Conservation (phyloP, 192 early-diverging fungal species). For the Coemansia sp. region DNA sequence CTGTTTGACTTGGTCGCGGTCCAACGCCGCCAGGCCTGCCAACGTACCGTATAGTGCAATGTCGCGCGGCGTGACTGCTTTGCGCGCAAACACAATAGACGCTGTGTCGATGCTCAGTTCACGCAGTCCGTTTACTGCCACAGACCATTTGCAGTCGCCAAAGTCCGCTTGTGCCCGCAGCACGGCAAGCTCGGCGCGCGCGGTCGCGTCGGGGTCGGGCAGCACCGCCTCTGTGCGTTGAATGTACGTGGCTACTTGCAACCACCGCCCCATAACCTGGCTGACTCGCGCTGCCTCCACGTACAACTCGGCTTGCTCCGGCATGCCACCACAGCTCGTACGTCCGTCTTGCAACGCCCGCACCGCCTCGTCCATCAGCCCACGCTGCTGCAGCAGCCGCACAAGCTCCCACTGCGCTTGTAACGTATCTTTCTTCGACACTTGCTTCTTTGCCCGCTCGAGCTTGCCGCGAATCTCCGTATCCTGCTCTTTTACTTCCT, state of each 20-base stretch:
- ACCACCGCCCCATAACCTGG: conserved; percentile 27
- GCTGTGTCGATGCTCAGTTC: conserved; percentile 11
- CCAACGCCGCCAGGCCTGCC: conserved; percentile 28
- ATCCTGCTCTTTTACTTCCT: conserved; percentile 10
- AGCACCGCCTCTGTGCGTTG: conserved; percentile 23
- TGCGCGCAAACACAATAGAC: conserved; percentile 9
- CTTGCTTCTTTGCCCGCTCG: conserved; percentile 16
- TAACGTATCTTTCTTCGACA: conserved; percentile 23
- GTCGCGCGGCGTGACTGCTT: conserved; percentile 22
- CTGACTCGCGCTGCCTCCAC: conserved; percentile 20
- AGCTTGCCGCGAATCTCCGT: conserved; percentile 16
- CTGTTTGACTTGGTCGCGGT: conserved; percentile 27
- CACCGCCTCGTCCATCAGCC: conserved; percentile 23
- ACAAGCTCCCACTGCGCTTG: conserved; percentile 18
- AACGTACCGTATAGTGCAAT: conserved; percentile 49
- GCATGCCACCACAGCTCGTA: conserved; percentile 18
- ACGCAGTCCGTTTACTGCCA: conserved; percentile 9
- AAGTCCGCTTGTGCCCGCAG: conserved; percentile 28
- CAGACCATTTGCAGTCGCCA: conserved; percentile 35
- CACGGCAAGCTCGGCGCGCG: conserved; percentile 15
- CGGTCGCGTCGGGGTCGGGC: conserved; percentile 10
- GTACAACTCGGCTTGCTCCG: conserved; percentile 26
- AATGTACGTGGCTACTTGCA: conserved; percentile 31
- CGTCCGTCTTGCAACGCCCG: conserved; percentile 32
- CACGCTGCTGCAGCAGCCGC: conserved; percentile 11